Evolutionary conservation across 2,329 filamentous ascomycete species (phyloP).

Genomic region (Malbranchea zuffiana): DNA sequence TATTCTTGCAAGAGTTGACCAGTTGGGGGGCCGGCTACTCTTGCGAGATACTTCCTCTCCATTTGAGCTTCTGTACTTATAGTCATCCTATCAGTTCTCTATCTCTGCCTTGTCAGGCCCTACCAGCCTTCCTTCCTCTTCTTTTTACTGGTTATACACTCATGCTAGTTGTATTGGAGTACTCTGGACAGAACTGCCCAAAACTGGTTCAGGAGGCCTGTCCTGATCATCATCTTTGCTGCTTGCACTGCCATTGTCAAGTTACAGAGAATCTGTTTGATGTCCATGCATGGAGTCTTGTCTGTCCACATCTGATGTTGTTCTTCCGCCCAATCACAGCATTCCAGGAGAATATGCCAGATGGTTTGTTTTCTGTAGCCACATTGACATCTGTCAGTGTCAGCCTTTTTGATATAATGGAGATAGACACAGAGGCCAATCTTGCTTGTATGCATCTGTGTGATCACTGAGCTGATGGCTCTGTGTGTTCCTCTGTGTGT

Average conservation of each 20-base stretch:
- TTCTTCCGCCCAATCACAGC: constrained; percentile 21
- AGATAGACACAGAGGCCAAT: constrained; percentile 18
- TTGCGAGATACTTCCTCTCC: constrained; percentile 1
- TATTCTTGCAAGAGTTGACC: constrained; percentile 1
- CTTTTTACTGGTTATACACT: constrained; percentile 18
- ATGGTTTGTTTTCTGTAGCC: constrained; percentile 21
- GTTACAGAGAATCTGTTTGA: constrained; percentile 25
- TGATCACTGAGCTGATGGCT: constrained; percentile 7
- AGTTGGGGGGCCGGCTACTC: not conserved
- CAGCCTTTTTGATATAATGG: constrained; percentile 22
- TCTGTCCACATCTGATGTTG: constrained; percentile 5
- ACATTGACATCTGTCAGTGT: constrained; percentile 22
- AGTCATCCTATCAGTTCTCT: constrained; percentile 19
- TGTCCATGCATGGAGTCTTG: constrained; percentile 17
- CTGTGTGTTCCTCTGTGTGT: constrained; percentile 6
- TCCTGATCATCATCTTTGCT: constrained; percentile 24
- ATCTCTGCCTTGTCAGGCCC: constrained; percentile 17
- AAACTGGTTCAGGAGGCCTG: constrained; percentile 20
- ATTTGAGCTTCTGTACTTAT: constrained; percentile 9
- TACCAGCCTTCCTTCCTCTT: constrained; percentile 20
- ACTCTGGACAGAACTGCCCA: constrained; percentile 19
- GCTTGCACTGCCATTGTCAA: constrained; percentile 21
- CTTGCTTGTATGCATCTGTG: constrained; percentile 6
- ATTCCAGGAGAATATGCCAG: constrained; percentile 24
- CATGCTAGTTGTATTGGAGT: constrained; percentile 13